phyloP scores from a whole-genome alignment of 2,329 filamentous ascomycete genomes.

The Fusarium torulosum region DNA sequence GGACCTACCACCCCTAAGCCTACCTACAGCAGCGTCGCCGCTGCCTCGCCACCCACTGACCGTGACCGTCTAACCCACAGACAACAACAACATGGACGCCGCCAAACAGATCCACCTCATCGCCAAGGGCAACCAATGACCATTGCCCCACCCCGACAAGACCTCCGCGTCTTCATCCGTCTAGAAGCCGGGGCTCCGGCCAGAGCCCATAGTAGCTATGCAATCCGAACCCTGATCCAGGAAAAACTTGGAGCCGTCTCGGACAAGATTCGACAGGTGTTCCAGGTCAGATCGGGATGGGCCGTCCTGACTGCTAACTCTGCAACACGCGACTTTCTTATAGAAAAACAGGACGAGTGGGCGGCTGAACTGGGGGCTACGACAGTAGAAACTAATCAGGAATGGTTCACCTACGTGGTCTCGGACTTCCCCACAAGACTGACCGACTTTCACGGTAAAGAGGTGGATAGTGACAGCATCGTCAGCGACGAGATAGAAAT shows the following conservation, averaged over 20 bases:
- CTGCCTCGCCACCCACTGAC: background rate
- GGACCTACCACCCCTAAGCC: background rate
- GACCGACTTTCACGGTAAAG: slow-evolving; percentile 6
- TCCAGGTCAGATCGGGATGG: too few species aligned
- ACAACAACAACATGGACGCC: background rate
- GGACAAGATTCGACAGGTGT: slow-evolving; percentile 11
- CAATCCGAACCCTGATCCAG: slow-evolving; percentile 3
- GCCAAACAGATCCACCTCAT: background rate
- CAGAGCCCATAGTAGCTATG: background rate
- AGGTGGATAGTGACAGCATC: slow-evolving; percentile 7
- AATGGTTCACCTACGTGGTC: slow-evolving; percentile 13
- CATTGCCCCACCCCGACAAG: background rate
- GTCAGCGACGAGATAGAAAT: slow-evolving; percentile 11
- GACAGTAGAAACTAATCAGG: slow-evolving; percentile 25
- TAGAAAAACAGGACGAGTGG: too few species aligned
- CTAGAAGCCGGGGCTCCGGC: background rate
- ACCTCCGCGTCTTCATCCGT: background rate
- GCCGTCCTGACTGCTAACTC: too few species aligned
- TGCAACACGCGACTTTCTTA: too few species aligned
- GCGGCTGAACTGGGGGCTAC: too few species aligned
- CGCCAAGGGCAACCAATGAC: background rate
- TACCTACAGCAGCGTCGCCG: background rate
- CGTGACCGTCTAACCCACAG: background rate
- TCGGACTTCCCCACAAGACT: slow-evolving; percentile 12
- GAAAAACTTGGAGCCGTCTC: slow-evolving; percentile 24